Evolutionary conservation across 2,329 filamentous ascomycete genomes (phyloP).

Genomic region (Septoria linicola): DNA sequence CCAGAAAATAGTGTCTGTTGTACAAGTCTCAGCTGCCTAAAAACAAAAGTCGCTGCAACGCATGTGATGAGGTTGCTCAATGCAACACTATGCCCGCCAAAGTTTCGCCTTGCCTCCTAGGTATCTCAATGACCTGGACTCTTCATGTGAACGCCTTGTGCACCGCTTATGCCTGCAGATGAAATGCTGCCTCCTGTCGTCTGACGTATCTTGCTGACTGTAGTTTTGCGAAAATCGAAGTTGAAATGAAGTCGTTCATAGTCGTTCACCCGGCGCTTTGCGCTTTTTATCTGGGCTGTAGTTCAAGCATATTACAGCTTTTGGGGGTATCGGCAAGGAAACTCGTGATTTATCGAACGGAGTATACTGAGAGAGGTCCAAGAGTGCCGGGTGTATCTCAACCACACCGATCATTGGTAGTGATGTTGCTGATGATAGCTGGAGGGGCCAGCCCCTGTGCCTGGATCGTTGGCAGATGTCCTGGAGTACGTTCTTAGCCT

Average conservation of each 20-base stretch:
- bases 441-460: conserved; percentile 25
- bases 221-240: no score
- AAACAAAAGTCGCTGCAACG: background rate
- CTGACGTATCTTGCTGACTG: background rate
- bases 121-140: background rate
- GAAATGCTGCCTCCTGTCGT: background rate
- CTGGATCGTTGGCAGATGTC: conserved; percentile 26
- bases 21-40: background rate
- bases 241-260: conserved; percentile 1
- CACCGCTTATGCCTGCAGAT: background rate
- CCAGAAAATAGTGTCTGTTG: background rate
- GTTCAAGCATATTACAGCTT: no score
- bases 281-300: background rate
- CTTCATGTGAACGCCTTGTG: background rate
- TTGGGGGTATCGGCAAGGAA: conserved; percentile 14
- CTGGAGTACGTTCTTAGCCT: conserved; percentile 33
- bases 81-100: no score
- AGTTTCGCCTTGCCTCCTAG: background rate
- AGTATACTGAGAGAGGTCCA: background rate
- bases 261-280: background rate
- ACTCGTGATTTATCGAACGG: conserved; percentile 4
- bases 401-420: background rate
- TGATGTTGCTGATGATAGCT: conserved; percentile 20
- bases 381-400: background rate
- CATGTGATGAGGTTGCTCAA: background rate